Base-by-base conservation (phyloP, 306 rosid genomes). In the Glycine soja region DNA sequence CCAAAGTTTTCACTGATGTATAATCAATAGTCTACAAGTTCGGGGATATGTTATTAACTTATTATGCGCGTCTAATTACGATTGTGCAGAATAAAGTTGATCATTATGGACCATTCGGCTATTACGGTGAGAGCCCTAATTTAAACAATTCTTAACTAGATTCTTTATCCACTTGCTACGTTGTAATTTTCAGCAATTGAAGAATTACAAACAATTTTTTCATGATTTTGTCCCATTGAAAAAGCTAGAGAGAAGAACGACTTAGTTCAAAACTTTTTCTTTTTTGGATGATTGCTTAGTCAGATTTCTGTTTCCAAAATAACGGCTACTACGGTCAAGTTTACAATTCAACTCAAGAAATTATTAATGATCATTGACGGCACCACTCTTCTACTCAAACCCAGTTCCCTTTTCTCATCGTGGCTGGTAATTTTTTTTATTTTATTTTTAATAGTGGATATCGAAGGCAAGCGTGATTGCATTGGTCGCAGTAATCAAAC, bases 221-320 rank as follows among this genome's bases (percentile, higher is more conserved):
- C 10, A 74, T 74, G 54, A 74, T 74, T 74, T 74, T 40, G 69
- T 57, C 79, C 78, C 50, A 15, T 72, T 72, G 13, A 53, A 71
- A 71, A 74, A 42, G 24, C 15, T 7, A 14, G 30, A 47, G 13
- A 32, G 30, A 62, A 62, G 7, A 8, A 61, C 42, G 3, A 24
- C 67, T 10, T 10, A 30, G 14, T 30, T 61, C n/a, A 61, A 10
- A 24, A 61, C 40, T 24, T 24, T 24, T 24, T 61, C 10, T 24
- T 34, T 34, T 1, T 2, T 34, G 38, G 4, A 34, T 34, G 38
- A 34, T 34, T 3, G 38, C 38, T 34, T 34, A 34, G 43, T 70
- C 43, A 48, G 9, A 10, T 70, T 71, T 50, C 4, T 50, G 34
- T 38, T 72, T 72, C 46, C 36, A 52, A 38, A 70, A 70, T 43